Conservation (phyloP, 352 stramenopile species). For the Pythium utonaiense region DNA sequence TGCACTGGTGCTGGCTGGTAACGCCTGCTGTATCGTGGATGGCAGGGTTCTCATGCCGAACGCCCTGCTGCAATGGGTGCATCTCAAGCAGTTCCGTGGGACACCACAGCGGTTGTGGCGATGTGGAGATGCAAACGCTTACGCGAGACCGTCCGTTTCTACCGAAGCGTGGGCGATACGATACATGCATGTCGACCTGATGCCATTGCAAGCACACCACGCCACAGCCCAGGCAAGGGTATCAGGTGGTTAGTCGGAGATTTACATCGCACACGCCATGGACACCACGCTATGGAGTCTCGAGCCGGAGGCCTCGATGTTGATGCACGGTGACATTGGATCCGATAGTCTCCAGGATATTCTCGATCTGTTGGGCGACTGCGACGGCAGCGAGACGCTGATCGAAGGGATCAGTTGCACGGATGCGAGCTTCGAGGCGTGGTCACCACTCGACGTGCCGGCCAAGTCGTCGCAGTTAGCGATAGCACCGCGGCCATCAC, state of each 20-base stretch:
- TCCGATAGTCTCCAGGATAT: neutral
- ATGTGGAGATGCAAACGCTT: neutral
- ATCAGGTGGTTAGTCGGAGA: neutral
- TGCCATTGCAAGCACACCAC: too few relatives aligned
- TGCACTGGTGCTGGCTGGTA: neutral
- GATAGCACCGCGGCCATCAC: neutral
- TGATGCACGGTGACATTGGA: neutral
- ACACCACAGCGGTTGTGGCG: too few relatives aligned
- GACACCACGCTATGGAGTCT: neutral
- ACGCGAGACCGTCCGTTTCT: neutral
- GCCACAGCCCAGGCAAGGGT: too few relatives aligned
- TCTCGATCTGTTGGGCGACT: neutral
- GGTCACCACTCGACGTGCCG: too few relatives aligned
- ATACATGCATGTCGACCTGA: too few relatives aligned
- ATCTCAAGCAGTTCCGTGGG: too few relatives aligned
- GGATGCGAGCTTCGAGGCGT: neutral
- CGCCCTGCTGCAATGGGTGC: too few relatives aligned
- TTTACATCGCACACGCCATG: neutral
- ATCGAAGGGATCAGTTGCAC: neutral
- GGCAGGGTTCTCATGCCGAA: neutral
- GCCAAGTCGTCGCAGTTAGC: neutral
- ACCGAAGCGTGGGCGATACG: too few relatives aligned
- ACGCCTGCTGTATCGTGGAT: neutral
- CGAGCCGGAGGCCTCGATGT: neutral
- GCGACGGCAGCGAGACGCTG: neutral